These are phyloP conservation scores for Isochrysis galbana DNA, from an alignment of 78 protist species.

Conservation along the genomic window DNA sequence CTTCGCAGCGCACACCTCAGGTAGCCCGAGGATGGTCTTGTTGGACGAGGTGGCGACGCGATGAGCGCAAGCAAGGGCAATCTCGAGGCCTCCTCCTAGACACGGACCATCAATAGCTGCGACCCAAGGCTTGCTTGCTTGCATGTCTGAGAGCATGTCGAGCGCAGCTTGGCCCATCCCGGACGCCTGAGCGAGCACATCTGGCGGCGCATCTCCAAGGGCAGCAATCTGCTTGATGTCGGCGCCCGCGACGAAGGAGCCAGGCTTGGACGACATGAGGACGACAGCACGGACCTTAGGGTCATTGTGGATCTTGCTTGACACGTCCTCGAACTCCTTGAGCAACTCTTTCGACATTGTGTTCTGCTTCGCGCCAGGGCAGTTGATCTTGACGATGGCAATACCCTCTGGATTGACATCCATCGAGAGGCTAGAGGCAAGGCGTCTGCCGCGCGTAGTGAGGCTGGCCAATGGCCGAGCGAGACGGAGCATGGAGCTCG, in stretches of 20 bases:
- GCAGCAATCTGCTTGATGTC: background rate
- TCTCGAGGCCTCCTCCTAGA: conserved; percentile 71
- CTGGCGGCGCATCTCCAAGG: background rate
- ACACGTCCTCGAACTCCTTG: background rate
- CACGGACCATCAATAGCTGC: conserved; percentile 73
- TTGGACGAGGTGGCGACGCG: conserved; percentile 3
- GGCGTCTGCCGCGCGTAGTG: background rate
- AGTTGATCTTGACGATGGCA: background rate
- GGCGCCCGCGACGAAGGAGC: conserved; percentile 44
- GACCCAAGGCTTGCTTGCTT: background rate
- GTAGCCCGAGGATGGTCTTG: conserved; percentile 13
- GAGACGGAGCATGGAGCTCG: too few relatives aligned
- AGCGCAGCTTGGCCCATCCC: background rate
- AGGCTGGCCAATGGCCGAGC: background rate
- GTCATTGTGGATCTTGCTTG: background rate
- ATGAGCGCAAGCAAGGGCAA: conserved; percentile 59
- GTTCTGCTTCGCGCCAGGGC: conserved; percentile 29
- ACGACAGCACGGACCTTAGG: conserved; percentile 30
- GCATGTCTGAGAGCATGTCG: background rate
- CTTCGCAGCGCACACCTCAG: background rate
- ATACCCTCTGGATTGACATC: background rate
- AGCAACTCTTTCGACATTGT: conserved; percentile 24
- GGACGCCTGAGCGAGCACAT: background rate
- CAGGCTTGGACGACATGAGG: conserved; percentile 54
- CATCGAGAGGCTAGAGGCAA: background rate